phyloP scores from a whole-genome alignment of 1,139 yeast species.

The Barnettozyma hawaiiensis region DNA sequence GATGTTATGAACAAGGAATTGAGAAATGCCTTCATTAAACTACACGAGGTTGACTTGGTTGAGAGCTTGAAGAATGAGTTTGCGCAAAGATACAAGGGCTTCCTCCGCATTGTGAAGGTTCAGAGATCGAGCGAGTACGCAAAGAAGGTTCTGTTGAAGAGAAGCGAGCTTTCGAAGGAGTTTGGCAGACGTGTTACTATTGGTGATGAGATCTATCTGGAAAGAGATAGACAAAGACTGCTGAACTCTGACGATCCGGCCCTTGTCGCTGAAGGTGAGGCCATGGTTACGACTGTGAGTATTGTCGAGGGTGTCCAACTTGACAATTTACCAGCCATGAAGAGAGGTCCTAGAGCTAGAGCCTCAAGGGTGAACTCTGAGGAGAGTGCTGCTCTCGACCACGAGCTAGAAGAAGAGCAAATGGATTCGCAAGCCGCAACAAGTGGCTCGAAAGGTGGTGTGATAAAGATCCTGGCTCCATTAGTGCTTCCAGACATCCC shows the following conservation, averaged over 20 bases:
- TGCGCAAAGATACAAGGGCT: slow-evolving; percentile 70
- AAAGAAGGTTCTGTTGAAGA: slow-evolving; percentile 41
- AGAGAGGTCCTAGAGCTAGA: slow-evolving; percentile 9
- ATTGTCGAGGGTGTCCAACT: slow-evolving; percentile 41
- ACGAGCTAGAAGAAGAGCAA: slow-evolving; percentile 16
- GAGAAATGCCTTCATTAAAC: slow-evolving; percentile 72
- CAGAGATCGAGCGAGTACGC: slow-evolving; percentile 52
- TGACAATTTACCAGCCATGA: slow-evolving; percentile 16
- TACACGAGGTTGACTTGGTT: slow-evolving; percentile 72
- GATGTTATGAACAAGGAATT: slow-evolving; percentile 65
- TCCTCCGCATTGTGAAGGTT: slow-evolving; percentile 54
- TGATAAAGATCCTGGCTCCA: slow-evolving; percentile 46
- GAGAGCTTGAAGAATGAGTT: slow-evolving; percentile 71
- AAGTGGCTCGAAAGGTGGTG: slow-evolving; percentile 20
- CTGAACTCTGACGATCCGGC: slow-evolving; percentile 48
- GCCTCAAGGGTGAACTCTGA: neutral
- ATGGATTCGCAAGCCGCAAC: slow-evolving; percentile 2
- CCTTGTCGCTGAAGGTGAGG: slow-evolving; percentile 45
- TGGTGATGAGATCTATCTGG: slow-evolving; percentile 70
- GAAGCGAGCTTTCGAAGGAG: slow-evolving; percentile 44
- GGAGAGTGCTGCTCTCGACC: slow-evolving; percentile 9
- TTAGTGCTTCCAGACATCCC: slow-evolving; percentile 73
- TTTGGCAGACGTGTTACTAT: slow-evolving; percentile 57
- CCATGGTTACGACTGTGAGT: slow-evolving; percentile 71
- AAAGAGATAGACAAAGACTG: slow-evolving; percentile 54